Percentiles rank a stretch among this genome's conserved stretches.
Conservation (phyloP, 306 rosid genomes). For the Alnus glutinosa region DNA sequence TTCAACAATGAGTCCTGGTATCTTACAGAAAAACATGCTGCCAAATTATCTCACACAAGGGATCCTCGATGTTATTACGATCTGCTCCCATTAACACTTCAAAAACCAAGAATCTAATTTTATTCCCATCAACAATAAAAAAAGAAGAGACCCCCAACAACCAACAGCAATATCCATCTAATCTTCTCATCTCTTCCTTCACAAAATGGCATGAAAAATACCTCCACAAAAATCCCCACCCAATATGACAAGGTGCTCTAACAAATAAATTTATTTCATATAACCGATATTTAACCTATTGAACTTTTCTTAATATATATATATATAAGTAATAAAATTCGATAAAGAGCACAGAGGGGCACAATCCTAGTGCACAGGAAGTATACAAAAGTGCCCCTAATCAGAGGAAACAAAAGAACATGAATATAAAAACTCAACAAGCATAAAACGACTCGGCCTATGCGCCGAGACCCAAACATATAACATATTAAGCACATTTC, state of each 20-base stretch:
- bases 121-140: neutral
- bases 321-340: too few species aligned
- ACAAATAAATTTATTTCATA: neutral
- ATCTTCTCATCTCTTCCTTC: neutral
- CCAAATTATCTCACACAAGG: neutral
- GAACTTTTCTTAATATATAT: neutral
- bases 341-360: too few species aligned
- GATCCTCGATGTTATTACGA: neutral
- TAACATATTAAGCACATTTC: too few species aligned
- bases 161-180: neutral
- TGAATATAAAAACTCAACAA: too few species aligned
- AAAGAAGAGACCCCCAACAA: neutral
- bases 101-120: neutral
- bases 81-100: neutral
- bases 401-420: too few species aligned
- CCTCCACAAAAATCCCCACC: neutral
- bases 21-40: neutral
- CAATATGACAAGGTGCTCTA: neutral
- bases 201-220: neutral
- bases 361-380: too few species aligned
- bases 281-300: neutral
- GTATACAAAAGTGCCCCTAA: too few species aligned
- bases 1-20: neutral
- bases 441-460: too few species aligned
- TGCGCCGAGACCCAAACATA: too few species aligned